Evolutionary conservation across 2,329 filamentous ascomycete species (phyloP).

Genomic region (Trichoderma brevicompactum): DNA sequence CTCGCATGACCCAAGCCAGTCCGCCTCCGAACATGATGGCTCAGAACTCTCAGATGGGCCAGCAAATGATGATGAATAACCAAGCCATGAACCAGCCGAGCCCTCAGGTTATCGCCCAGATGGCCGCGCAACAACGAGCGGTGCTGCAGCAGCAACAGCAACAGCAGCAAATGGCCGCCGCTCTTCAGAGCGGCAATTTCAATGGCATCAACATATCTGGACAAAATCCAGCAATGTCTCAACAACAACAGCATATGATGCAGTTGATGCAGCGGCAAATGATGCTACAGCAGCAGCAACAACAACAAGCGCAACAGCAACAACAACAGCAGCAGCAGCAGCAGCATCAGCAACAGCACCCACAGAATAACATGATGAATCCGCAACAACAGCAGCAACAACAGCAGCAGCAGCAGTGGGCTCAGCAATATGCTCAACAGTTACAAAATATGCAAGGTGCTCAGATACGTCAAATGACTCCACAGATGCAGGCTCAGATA

Average conservation of each 20-base stretch:
- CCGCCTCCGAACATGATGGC: conserved; percentile 64
- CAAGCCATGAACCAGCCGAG: conserved; percentile 48
- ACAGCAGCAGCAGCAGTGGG: conserved; percentile 49
- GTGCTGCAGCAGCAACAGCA: conserved; percentile 53
- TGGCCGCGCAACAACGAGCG: conserved; percentile 54
- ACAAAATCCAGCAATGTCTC: conserved; percentile 41
- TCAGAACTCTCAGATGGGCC: conserved; percentile 59
- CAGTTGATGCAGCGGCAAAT: conserved; percentile 46
- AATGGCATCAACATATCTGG: conserved; percentile 42
- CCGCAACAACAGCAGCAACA: conserved; percentile 46
- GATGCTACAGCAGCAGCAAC: conserved; percentile 47
- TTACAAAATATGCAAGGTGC: conserved; percentile 49
- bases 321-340: conserved; percentile 41
- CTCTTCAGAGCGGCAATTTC: conserved; percentile 46
- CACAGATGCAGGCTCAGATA: conserved; percentile 46
- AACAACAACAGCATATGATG: conserved; percentile 45
- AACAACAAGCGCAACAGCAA: conserved; percentile 38
- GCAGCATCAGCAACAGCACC: conserved; percentile 41
- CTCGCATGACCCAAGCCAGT: conserved; percentile 66
- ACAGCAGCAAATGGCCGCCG: conserved; percentile 50
- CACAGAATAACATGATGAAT: conserved; percentile 48
- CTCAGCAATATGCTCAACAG: conserved; percentile 51
- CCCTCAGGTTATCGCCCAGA: conserved; percentile 49
- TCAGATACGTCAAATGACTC: conserved; percentile 42
- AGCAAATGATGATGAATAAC: conserved; percentile 58